Conservation (phyloP, 495 filamentous ascomycete species). For the Aspergillus nanangensis region DNA sequence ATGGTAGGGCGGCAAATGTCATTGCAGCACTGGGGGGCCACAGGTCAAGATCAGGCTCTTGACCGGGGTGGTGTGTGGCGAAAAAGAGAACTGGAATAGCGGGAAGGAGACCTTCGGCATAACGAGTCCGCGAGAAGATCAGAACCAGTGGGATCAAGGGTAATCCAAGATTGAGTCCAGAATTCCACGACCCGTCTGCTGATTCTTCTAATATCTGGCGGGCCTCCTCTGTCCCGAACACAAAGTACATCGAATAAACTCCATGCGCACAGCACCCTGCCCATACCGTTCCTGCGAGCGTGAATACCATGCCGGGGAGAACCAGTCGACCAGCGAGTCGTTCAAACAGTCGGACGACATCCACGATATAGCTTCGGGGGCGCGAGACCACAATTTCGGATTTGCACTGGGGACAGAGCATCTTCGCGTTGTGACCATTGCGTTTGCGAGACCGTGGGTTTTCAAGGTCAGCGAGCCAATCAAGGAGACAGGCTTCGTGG, state of each 20-base stretch:
- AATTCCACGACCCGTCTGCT: conserved; percentile 34
- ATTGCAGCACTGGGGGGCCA: conserved; percentile 78
- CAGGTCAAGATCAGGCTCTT: conserved; percentile 38
- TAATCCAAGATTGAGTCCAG: conserved; percentile 47
- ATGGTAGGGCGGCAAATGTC: conserved; percentile 64
- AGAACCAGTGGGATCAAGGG: conserved; percentile 60
- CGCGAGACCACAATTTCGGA: conserved; percentile 69
- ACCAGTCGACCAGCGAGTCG: conserved; percentile 51
- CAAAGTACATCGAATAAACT: conserved; percentile 52
- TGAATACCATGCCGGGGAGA: conserved; percentile 53
- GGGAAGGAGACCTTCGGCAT: conserved; percentile 56
- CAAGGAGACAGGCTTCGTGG: conserved; percentile 84
- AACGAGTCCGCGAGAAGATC: conserved; percentile 54
- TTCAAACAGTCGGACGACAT: conserved; percentile 51
- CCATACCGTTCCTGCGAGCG: conserved; percentile 49
- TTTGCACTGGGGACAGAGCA: conserved; percentile 87
- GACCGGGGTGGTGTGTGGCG: conserved; percentile 40
- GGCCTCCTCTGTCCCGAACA: conserved; percentile 61
- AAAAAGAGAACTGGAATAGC: conserved; percentile 61
- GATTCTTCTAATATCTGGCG: conserved; percentile 40
- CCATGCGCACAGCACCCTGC: conserved; percentile 56
- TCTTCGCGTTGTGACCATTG: conserved; percentile 45
- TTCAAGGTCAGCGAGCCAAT: conserved; percentile 86
- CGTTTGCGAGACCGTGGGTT: conserved; percentile 48
- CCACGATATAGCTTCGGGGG: conserved; percentile 63